phyloP scores from a whole-genome alignment of 2,329 filamentous ascomycete genomes.

The Macrophomina phaseolina region DNA sequence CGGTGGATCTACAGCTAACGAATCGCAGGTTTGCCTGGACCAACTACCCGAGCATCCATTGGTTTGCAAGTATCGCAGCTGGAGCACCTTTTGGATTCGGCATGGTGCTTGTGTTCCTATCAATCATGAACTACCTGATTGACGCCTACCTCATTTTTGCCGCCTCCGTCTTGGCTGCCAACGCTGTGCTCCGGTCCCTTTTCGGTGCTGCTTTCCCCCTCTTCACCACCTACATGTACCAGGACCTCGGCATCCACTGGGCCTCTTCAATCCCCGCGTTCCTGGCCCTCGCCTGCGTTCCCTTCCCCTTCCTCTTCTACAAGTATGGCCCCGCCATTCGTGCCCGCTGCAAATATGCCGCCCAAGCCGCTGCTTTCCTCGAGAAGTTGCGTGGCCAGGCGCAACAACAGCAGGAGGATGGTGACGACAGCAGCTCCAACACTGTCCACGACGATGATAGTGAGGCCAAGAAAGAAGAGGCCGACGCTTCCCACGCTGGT shows the following conservation, averaged over 20 bases:
- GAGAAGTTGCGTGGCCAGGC: conserved; percentile 33
- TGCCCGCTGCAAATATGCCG: conserved; percentile 66
- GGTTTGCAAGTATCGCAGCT: conserved; percentile 59
- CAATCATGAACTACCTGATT: conserved; percentile 69
- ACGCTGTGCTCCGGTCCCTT: conserved; percentile 53
- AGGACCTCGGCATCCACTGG: conserved; percentile 31
- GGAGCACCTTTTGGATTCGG: conserved; percentile 54
- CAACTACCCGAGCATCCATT: conserved; percentile 58
- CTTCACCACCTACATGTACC: conserved; percentile 30
- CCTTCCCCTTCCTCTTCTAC: conserved; percentile 68
- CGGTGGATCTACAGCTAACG: too few species aligned
- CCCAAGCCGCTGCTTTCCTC: conserved; percentile 65
- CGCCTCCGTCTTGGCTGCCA: conserved; percentile 46
- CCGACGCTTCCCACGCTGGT: background rate
- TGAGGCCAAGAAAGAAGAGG: conserved; percentile 3
- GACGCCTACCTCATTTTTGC: conserved; percentile 62
- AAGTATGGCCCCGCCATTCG: conserved; percentile 67
- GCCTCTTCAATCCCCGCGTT: conserved; percentile 30
- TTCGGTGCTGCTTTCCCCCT: conserved; percentile 55
- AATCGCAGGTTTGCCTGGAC: conserved; percentile 65
- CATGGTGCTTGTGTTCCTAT: conserved; percentile 42
- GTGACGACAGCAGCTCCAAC: conserved; percentile 30
- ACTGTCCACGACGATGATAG: background rate
- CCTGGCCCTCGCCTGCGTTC: conserved; percentile 29
- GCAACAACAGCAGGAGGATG: background rate